phyloP scores from a whole-genome alignment of 164 flowering plant genomes.

The Vitis rupestris region DNA sequence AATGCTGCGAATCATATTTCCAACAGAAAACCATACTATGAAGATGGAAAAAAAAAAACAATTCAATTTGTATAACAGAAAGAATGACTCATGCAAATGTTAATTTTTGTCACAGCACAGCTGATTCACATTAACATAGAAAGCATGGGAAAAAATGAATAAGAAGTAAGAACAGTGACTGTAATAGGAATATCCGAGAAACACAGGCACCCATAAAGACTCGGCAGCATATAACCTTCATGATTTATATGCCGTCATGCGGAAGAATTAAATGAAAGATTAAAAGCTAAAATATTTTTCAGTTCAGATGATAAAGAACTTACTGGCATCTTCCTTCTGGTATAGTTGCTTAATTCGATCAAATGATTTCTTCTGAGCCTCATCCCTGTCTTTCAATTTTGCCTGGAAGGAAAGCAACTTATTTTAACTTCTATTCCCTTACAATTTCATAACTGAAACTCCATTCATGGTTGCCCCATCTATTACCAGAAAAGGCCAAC shows the following conservation, averaged over 20 bases:
- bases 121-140: not conserved
- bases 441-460: not conserved
- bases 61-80: no score
- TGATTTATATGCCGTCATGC: not conserved
- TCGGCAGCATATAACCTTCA: not conserved
- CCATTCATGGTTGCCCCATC: not conserved
- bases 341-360: slow-evolving; percentile 55
- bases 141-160: not conserved
- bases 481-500: not conserved
- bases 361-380: slow-evolving; percentile 41
- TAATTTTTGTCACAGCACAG: no score
- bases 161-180: not conserved
- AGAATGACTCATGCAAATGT: no score
- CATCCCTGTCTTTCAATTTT: slow-evolving; percentile 52
- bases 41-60: no score
- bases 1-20: no score
- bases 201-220: not conserved
- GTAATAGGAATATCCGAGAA: not conserved
- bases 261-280: not conserved
- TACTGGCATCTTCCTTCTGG: slow-evolving; percentile 61
- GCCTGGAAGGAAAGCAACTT: slow-evolving; percentile 44
- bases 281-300: not conserved
- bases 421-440: not conserved
- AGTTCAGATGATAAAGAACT: slow-evolving; percentile 26
- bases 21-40: no score